Evolutionary conservation across 768 basidiomycete species (phyloP), one percentile per base, ranked within the genome.

Genomic region (Auriscalpium vulgare): DNA sequence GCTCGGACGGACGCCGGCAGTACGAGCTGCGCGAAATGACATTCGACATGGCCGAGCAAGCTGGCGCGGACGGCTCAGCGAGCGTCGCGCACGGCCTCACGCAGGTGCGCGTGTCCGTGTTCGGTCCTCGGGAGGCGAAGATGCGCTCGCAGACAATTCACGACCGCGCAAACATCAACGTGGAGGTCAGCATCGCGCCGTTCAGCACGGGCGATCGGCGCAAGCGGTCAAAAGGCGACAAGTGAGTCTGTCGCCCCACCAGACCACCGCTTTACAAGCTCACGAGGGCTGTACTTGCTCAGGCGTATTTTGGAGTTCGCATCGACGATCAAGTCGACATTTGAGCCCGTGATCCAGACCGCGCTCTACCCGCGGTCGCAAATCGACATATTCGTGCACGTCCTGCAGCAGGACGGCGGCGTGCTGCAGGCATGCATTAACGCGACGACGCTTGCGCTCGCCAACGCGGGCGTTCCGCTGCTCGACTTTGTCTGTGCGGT

Each of bases 321-420:
- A 10, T 78, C 91, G 2, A 83, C 86, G 21, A 85, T 98, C 59
- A 90, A 91, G 72, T 85, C 91, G 35, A 98, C 97, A 0, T 98
- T 99, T 67, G 95, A 98, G 67, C 93, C 95, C 44, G 92, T 95
- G 54, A 82, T 99, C 21, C 89, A 93, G 67, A 88, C 89, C 8
- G 80, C 79, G 58, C 80, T 99, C 48, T 97, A 97, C 72, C 95
- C 95, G 19, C 85, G 97, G 50, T 90, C 90, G 37, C 86, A 94
- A 68, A 97, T 99, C 68, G 91, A 95, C 71, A 85, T 99, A 58
- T 90, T 85, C 69, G 78, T 99, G 8, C 93, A 95, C 69, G 85
- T 99, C 34, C 74, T 97, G 40, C 91, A 97, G 62, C 89, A 94
- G 67, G 97, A 99, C 65, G 97, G 97, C 43, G 91, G 91, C 0